Base-by-base conservation (phyloP, 2,329 filamentous ascomycete species). In the Ophiocordyceps sinensis region DNA sequence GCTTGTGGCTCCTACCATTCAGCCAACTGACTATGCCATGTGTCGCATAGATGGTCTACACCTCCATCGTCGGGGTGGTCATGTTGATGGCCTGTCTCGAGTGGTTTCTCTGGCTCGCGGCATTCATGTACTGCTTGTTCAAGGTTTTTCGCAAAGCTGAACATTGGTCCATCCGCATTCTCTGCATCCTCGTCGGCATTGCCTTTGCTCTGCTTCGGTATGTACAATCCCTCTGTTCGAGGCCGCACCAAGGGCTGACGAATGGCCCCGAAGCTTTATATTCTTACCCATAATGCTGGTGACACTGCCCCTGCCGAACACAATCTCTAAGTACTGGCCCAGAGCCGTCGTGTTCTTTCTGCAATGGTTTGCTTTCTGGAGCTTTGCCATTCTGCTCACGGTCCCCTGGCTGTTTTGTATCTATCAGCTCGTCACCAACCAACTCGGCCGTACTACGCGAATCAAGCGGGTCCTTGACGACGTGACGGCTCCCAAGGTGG, bases 321-420 rank as follows among this genome's bases (percentile, higher is more conserved):
- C 77, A 44, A 68, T 95, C 37, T 79, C 79, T 8, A 68, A 74
- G 44, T 73, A 83, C 50, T 93, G 89, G 63, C 88, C 89, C 0
- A 42, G 58, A 3, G 41, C 60, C 1, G 75, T 91, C 68, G 82
- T 91, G 34, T 61, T 58, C 2, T 70, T 83, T 37, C 70, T 96
- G 13, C 88, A 95, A 57, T 93, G 86, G 83, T 94, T 96, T 55
- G 88, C 87, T 4, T 96, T 96, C 60, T 95, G 85, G 80, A 79
- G 82, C 26, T 96, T 96, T 50, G 82, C 88, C 1, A 76, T 77
- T 47, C 75, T 96, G 10, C 66, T 98, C 43, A 86, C 83, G 1
- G 70, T 94, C 2, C 91, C 91, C 0, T 95, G 87, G 86, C 71
- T 94, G 4, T 84, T 95, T 55, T 95, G 88, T 60, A 75, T 96